Percentiles rank a stretch among this genome's conserved stretches.
Conservation (phyloP, 257 asterid species). For the Salvia miltiorrhiza region DNA sequence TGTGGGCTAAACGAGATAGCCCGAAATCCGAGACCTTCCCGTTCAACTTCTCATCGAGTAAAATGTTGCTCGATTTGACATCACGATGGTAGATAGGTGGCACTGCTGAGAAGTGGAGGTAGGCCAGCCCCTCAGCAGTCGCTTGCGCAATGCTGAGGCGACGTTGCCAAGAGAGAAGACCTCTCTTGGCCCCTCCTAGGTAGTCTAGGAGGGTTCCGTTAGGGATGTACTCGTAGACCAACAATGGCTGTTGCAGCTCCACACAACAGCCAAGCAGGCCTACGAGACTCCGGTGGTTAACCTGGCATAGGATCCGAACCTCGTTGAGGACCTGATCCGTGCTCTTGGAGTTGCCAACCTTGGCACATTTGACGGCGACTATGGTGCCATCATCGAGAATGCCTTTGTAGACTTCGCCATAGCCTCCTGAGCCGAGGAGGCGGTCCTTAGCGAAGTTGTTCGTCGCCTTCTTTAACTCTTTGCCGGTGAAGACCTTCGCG, state of each 20-base stretch:
- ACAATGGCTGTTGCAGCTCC: slow-evolving; percentile 82
- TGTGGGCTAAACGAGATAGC: slow-evolving; percentile 74
- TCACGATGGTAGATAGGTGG: slow-evolving; percentile 91
- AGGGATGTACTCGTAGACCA: slow-evolving; percentile 70
- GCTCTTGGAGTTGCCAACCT: slow-evolving; percentile 76
- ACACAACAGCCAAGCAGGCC: slow-evolving; percentile 90
- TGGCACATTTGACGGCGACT: slow-evolving; percentile 90
- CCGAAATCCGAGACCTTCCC: slow-evolving; percentile 90
- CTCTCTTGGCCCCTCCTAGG: slow-evolving; percentile 32
- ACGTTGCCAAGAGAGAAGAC: slow-evolving; percentile 43
- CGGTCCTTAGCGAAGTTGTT: slow-evolving; percentile 67
- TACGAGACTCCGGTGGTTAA: slow-evolving; percentile 78
- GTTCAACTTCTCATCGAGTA: slow-evolving; percentile 61
- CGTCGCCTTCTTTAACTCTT: slow-evolving; percentile 77
- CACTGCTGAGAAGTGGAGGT: slow-evolving; percentile 84
- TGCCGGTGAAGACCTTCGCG: slow-evolving; percentile 68
- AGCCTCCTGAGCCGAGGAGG: slow-evolving; percentile 88
- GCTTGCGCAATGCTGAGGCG: slow-evolving; percentile 66
- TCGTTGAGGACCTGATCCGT: slow-evolving; percentile 89
- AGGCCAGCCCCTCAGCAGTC: slow-evolving; percentile 85
- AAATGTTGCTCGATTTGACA: slow-evolving; percentile 86
- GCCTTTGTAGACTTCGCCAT: slow-evolving; percentile 84
- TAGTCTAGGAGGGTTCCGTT: slow-evolving; percentile 73
- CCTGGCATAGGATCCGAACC: slow-evolving; percentile 87
- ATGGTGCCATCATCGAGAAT: slow-evolving; percentile 58